These are phyloP conservation scores for Yamadazyma kitorensis DNA, from an alignment of 805 yeast genomes.

Conservation along the genomic window DNA sequence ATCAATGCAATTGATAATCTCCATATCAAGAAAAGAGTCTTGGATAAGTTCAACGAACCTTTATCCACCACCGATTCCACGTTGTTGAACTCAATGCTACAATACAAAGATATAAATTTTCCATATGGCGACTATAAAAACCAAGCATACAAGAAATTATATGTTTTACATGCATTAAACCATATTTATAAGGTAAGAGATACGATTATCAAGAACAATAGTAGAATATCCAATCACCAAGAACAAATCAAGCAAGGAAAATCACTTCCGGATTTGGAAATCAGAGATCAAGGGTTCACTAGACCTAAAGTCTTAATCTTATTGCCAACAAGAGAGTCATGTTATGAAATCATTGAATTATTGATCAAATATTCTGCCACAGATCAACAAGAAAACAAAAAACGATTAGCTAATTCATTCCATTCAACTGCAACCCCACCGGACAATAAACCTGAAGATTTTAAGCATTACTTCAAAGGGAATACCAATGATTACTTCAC, in stretches of 20 bases:
- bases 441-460: conserved; percentile 74
- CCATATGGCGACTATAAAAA: conserved; percentile 55
- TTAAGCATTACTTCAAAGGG: conserved; percentile 76
- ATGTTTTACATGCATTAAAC: conserved; percentile 70
- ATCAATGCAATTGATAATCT: conserved; percentile 14
- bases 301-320: conserved; percentile 84
- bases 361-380: conserved; percentile 62
- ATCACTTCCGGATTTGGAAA: conserved; percentile 49
- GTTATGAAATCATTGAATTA: conserved; percentile 63
- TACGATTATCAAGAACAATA: conserved; percentile 73
- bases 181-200: conserved; percentile 88
- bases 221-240: conserved; percentile 45
- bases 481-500: conserved; percentile 91
- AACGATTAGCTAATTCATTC: conserved; percentile 72
- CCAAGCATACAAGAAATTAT: conserved; percentile 56
- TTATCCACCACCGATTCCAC: conserved; percentile 41
- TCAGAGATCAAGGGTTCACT: conserved; percentile 92
- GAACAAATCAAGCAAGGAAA: conserved; percentile 40
- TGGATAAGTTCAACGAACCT: conserved; percentile 17
- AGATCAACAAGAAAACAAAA: conserved; percentile 76
- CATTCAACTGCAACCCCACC: conserved; percentile 46
- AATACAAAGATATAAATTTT: conserved; percentile 67
- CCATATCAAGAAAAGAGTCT: conserved; percentile 29
- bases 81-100: conserved; percentile 62
- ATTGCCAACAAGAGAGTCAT: conserved; percentile 79